Base-by-base conservation (phyloP, 306 rosid genomes). In the Trichosanthes truncata region DNA sequence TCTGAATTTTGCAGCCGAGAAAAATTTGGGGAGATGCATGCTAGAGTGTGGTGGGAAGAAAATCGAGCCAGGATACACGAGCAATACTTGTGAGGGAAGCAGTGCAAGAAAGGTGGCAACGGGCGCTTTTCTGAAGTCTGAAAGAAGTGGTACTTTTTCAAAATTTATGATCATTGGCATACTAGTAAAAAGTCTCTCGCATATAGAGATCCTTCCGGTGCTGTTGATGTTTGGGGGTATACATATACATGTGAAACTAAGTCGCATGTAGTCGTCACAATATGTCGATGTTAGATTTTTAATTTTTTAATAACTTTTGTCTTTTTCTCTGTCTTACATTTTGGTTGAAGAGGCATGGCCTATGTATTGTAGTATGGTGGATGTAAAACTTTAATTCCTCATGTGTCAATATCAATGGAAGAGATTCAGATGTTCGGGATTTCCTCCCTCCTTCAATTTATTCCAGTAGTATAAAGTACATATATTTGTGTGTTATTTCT, bases 11-110 rank as follows among this genome's bases (percentile, higher is more conserved):
- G 89, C 87, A 94, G 98, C 87, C 98, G 98, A 65, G 98, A 92
- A 85, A 94, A 77, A 77, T 94, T 94, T 61, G 98, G 98, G 41
- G 98, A 94, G 89, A 78, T 94, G 92, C 97, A 94, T 78, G 98
- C 98, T 63, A 89, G 95, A 84, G 72, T 94, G 81, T 94, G 98
- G 98, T 94, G 98, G 98, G 98, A 91, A 83, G 98, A 94, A 89
- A 94, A 94, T 76, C 96, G 97, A 33, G 95, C 90, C 55, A 91
- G 98, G 89, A 89, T 94, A 92, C 97, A 94, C 65, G 95, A 91
- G 89, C 95, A 86, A 65, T 94, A 94, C 87, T 86, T 94, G 90
- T 92, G 87, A 87, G 76, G 25, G 69, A 62, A 13, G 17, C 21
- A 4, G 23, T 46, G 57, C 38, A 46, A 67, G n/a, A 83, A 74